These are phyloP conservation scores for Phytophthora nicotianae DNA, from an alignment of 352 stramenopile species.

Conservation along the genomic window DNA sequence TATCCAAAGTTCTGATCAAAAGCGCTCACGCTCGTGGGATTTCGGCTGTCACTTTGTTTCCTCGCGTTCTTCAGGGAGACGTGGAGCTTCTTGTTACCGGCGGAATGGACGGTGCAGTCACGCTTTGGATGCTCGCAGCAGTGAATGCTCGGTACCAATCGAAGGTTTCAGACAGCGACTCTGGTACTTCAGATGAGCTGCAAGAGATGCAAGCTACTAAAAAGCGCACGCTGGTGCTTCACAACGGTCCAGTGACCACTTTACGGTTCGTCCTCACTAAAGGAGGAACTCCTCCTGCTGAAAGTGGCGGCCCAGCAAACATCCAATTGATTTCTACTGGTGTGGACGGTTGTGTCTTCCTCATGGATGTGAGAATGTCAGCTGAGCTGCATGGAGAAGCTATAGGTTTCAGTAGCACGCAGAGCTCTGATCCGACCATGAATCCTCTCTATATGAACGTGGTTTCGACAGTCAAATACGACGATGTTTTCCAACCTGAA, in stretches of 20 bases:
- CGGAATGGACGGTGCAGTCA: conserved; percentile 63
- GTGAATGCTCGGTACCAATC: conserved; percentile 22
- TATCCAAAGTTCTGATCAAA: conserved; percentile 58
- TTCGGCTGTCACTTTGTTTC: conserved; percentile 52
- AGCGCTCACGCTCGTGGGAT: conserved; percentile 64
- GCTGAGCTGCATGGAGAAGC: conserved; percentile 39
- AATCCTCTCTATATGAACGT: conserved; percentile 69
- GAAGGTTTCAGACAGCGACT: conserved; percentile 3
- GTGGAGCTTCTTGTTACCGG: conserved; percentile 70
- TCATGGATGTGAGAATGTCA: conserved; percentile 60
- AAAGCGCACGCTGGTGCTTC: conserved; percentile 66
- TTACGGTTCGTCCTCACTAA: conserved; percentile 52
- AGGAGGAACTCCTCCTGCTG: conserved; percentile 6
- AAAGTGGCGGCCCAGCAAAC: conserved; percentile 27
- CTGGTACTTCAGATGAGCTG: conserved; percentile 36
- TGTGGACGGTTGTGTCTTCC: conserved; percentile 65
- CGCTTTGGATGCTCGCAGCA: conserved; percentile 69
- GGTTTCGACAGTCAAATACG: conserved; percentile 73
- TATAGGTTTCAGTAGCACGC: conserved; percentile 8
- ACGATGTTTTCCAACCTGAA: conserved; percentile 62
- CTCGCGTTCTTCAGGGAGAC: conserved; percentile 44
- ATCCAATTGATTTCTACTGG: conserved; percentile 67
- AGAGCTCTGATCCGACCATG: conserved; percentile 29
- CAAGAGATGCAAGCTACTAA: conserved; percentile 72
- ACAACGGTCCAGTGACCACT: conserved; percentile 61